phyloP scores from a whole-genome alignment of 345 rosid species.

The Durio zibethinus region DNA sequence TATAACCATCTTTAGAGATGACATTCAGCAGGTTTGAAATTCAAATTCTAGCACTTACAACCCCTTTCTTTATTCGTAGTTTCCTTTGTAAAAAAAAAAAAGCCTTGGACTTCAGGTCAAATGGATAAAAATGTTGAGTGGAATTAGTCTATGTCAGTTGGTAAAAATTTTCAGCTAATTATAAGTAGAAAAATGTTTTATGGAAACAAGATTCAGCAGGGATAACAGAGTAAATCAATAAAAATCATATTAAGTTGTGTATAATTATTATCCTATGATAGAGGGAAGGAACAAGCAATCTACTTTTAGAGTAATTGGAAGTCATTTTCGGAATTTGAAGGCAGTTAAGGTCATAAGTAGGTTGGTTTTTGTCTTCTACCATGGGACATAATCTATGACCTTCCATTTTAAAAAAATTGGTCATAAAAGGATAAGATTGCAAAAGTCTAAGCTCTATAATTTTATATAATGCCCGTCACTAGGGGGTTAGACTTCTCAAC shows the following conservation, averaged over 20 bases:
- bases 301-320: background rate
- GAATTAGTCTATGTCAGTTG: background rate
- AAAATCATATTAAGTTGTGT: background rate
- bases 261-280: background rate
- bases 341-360: conserved; percentile 9
- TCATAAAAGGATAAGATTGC: background rate
- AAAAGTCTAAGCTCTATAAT: background rate
- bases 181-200: background rate
- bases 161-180: background rate
- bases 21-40: too few species aligned
- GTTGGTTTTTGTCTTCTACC: conserved; percentile 9
- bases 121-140: background rate
- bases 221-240: background rate
- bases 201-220: background rate
- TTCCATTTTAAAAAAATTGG: background rate
- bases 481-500: background rate
- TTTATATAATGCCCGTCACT: background rate
- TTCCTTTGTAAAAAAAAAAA: too few species aligned
- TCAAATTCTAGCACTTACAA: too few species aligned
- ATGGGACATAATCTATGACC: conserved; percentile 4
- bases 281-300: background rate
- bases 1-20: too few species aligned
- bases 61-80: too few species aligned
- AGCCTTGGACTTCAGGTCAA: too few species aligned
- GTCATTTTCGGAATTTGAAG: conserved; percentile 5